Conservation (phyloP, 2,329 filamentous ascomycete genomes). For the Pseudomassariella vexata region DNA sequence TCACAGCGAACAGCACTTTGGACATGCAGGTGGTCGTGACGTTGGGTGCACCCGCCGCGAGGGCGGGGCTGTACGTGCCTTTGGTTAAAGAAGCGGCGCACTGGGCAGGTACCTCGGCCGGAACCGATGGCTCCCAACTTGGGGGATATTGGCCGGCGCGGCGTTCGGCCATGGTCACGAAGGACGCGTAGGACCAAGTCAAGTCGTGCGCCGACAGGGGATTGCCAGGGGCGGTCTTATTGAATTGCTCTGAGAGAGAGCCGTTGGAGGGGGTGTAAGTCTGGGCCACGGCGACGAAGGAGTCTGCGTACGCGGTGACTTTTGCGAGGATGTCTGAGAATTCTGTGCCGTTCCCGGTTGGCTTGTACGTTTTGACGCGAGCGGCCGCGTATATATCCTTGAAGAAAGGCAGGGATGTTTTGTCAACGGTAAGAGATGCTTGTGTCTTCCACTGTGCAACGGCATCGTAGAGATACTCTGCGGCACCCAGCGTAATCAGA, state of each 20-base stretch:
- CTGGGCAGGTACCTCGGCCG: conserved; percentile 17
- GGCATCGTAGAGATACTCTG: conserved; percentile 53
- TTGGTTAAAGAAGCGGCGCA: conserved; percentile 18
- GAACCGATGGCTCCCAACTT: conserved; percentile 17
- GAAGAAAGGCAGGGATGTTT: conserved; percentile 51
- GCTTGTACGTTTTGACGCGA: conserved; percentile 39
- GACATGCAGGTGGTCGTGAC: conserved; percentile 23
- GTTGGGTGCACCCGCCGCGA: conserved; percentile 28
- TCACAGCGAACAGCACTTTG: conserved; percentile 38
- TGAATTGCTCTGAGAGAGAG: conserved; percentile 42
- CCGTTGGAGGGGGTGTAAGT: conserved; percentile 43
- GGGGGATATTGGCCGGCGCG: conserved; percentile 27
- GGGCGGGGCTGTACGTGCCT: conserved; percentile 27
- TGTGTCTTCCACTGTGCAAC: conserved; percentile 45
- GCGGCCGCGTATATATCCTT: conserved; percentile 42
- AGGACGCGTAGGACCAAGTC: conserved; percentile 68
- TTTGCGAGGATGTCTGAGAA: conserved; percentile 39
- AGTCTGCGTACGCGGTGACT: conserved; percentile 48
- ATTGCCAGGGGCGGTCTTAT: conserved; percentile 26
- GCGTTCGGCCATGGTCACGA: conserved; percentile 38
- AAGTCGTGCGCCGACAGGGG: conserved; percentile 44
- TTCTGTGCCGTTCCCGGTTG: conserved; percentile 20
- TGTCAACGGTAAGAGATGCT: conserved; percentile 41
- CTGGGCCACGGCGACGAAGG: conserved; percentile 41
- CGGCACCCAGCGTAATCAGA: conserved; percentile 48